phyloP scores from a whole-genome alignment of 2,329 filamentous ascomycete species.

The Aspergillus floridensis region DNA sequence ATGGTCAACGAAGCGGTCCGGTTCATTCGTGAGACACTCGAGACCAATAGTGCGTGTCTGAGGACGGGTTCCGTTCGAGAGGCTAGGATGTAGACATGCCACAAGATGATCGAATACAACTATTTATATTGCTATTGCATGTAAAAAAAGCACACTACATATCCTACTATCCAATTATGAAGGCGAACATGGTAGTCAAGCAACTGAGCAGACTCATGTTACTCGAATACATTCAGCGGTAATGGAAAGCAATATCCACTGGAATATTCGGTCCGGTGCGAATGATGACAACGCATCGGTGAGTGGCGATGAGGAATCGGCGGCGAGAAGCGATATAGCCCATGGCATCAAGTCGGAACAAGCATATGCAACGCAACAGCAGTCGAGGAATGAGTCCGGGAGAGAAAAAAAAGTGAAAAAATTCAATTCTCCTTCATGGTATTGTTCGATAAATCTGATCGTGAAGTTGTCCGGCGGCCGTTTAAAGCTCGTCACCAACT shows the following conservation, averaged over 20 bases:
- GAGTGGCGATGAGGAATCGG: neutral
- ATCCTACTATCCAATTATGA: neutral
- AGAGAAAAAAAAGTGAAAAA: slow-evolving; percentile 15
- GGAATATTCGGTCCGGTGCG: no score
- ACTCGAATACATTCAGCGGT: no score
- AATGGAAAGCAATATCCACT: no score
- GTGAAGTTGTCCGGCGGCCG: slow-evolving; percentile 38
- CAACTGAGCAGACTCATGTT: no score
- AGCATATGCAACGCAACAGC: no score
- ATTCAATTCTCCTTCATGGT: slow-evolving; percentile 33
- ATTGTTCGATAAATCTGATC: slow-evolving; percentile 39
- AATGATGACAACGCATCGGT: no score
- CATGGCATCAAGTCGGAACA: neutral
- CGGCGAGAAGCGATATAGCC: neutral
- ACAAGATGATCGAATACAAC: neutral
- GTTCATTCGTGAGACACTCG: slow-evolving; percentile 51
- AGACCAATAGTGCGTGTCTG: slow-evolving; percentile 22
- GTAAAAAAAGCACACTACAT: no score
- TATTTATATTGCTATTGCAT: neutral
- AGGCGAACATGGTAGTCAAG: no score
- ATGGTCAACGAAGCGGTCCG: slow-evolving; percentile 57
- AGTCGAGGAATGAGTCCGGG: slow-evolving; percentile 4
- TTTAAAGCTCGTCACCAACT: slow-evolving; percentile 38
- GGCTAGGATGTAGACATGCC: slow-evolving; percentile 33
- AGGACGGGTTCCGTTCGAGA: slow-evolving; percentile 33